Evolutionary conservation across 2,329 filamentous ascomycete species (phyloP).

Genomic region (Bipolaris zeicola): DNA sequence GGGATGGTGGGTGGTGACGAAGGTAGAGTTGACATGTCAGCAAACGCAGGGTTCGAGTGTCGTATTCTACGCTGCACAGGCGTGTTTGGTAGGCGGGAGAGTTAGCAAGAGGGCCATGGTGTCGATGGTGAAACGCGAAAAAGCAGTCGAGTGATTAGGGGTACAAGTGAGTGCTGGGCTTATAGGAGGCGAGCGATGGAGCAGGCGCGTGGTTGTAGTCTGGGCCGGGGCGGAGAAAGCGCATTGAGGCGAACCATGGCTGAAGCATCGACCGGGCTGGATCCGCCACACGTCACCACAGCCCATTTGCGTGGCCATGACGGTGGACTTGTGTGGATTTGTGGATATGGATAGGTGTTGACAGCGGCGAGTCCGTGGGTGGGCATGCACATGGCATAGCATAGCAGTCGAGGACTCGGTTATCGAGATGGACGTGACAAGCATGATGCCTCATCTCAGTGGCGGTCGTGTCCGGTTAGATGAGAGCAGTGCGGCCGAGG

Average conservation of each 20-base stretch:
- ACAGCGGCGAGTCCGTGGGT: neutral
- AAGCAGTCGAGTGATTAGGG: neutral
- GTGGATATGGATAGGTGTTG: neutral
- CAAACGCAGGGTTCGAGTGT: too few relatives aligned
- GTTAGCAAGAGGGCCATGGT: neutral
- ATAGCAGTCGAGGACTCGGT: neutral
- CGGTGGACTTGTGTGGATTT: neutral
- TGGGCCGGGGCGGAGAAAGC: neutral
- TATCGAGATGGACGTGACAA: neutral
- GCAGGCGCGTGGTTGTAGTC: neutral
- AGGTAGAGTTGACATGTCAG: too few relatives aligned
- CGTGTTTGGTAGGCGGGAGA: too few relatives aligned
- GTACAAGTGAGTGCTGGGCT: too few relatives aligned
- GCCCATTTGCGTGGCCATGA: neutral
- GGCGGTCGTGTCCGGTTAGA: conserved; percentile 1
- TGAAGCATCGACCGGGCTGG: neutral
- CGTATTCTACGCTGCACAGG: too few relatives aligned
- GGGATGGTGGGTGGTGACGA: too few relatives aligned
- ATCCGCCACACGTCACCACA: neutral
- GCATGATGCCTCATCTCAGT: neutral
- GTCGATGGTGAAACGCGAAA: neutral
- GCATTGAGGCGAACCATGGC: neutral
- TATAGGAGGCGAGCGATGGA: neutral
- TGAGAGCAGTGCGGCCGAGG: conserved; percentile 8
- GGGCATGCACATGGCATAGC: neutral